These are phyloP conservation scores for Shiraia sp. DNA, from an alignment of 2,329 filamentous ascomycete species.

Conservation along the genomic window DNA sequence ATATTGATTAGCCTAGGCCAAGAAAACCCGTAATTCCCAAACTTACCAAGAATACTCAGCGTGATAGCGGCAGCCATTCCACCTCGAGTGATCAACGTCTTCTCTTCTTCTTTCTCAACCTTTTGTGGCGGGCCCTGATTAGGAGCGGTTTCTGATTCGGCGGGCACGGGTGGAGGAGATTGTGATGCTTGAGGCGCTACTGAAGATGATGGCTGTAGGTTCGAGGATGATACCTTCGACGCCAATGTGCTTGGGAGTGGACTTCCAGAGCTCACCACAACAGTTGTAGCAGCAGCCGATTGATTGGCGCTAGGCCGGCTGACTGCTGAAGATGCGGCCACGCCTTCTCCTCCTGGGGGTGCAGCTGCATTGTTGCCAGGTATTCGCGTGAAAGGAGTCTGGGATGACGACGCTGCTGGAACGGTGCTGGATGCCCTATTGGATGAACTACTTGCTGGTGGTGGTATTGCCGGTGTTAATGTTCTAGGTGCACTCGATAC, in stretches of 20 bases:
- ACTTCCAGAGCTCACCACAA: not conserved
- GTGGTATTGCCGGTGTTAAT: not conserved
- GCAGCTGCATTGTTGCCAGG: slow-evolving; percentile 10
- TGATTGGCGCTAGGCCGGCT: slow-evolving; percentile 2
- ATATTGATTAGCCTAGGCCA: slow-evolving; percentile 3
- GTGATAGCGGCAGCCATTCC: slow-evolving; percentile 39
- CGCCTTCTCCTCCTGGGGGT: slow-evolving; percentile 10
- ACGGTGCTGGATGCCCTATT: slow-evolving; percentile 5
- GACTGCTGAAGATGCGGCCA: not conserved
- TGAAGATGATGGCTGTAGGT: not conserved
- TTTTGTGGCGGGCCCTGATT: slow-evolving; percentile 7
- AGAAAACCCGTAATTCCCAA: not conserved
- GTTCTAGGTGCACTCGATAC: too few relatives aligned
- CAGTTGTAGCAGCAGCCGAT: not conserved
- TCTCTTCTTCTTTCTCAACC: slow-evolving; percentile 7
- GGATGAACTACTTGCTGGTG: not conserved
- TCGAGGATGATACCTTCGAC: not conserved
- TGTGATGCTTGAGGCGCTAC: not conserved
- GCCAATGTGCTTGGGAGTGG: not conserved
- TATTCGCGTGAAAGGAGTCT: not conserved
- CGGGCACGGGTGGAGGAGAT: slow-evolving; percentile 1
- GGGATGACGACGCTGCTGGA: slow-evolving; percentile 7
- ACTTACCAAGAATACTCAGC: slow-evolving; percentile 34
- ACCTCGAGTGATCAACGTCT: slow-evolving; percentile 28
- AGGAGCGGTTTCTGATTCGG: slow-evolving; percentile 8